phyloP scores from a whole-genome alignment of 2,329 filamentous ascomycete species.

The Pseudocercospora fijiensis region DNA sequence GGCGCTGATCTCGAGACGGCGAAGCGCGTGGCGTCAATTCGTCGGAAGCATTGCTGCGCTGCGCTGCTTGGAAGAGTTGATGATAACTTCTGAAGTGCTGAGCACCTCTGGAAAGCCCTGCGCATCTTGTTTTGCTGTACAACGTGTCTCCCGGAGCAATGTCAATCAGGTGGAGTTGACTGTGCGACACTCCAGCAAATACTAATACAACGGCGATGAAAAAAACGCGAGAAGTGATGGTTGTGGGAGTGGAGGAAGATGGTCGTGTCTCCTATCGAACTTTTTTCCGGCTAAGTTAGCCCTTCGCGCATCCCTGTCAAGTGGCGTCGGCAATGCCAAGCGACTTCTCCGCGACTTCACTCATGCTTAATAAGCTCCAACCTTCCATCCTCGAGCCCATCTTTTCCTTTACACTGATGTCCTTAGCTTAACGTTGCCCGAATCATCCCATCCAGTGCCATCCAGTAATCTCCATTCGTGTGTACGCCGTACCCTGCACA shows the following conservation, averaged over 20 bases:
- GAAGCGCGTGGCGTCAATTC: constrained; percentile 35
- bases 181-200: neutral
- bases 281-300: constrained; percentile 6
- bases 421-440: too few species aligned
- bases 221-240: constrained; percentile 1
- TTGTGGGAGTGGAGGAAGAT: constrained; percentile 4
- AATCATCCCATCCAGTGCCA: too few species aligned
- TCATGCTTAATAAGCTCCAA: too few species aligned
- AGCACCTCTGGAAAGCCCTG: constrained; percentile 36
- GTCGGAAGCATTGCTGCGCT: constrained; percentile 20
- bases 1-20: constrained; percentile 38
- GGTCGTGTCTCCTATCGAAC: constrained; percentile 14
- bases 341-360: neutral
- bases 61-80: constrained; percentile 18
- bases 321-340: neutral
- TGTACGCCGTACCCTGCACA: too few species aligned
- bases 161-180: neutral
- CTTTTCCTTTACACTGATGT: too few species aligned
- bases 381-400: neutral
- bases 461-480: too few species aligned
- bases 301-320: neutral
- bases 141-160: neutral
- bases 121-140: constrained; percentile 28
- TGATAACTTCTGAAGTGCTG: constrained; percentile 30
- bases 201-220: constrained; percentile 12